Evolutionary conservation across 139 green algal genomes (phyloP).

Genomic region (Haematococcus sp.): DNA sequence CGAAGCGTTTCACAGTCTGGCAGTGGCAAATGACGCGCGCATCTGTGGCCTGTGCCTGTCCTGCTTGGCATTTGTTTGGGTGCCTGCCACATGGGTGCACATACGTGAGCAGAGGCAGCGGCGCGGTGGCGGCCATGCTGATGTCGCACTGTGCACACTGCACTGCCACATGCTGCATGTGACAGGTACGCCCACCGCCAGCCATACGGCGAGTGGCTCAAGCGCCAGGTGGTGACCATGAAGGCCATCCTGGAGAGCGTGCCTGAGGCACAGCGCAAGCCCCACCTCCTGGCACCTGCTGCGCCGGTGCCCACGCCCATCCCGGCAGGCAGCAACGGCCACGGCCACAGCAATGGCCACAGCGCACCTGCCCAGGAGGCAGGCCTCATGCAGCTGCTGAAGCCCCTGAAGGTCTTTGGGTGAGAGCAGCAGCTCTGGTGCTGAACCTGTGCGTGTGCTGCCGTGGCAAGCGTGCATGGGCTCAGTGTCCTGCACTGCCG

Average conservation of each 20-base stretch:
- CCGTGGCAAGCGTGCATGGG: too few species aligned
- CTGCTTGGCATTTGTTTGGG: too few species aligned
- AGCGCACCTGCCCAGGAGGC: conserved; percentile 12
- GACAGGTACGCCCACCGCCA: conserved; percentile 53
- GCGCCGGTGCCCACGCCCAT: conserved; percentile 2
- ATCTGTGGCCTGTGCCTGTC: too few species aligned
- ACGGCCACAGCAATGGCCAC: conserved; percentile 26
- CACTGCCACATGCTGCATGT: too few species aligned
- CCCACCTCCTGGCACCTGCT: conserved; percentile 1
- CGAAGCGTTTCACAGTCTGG: too few species aligned
- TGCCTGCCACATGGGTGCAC: too few species aligned
- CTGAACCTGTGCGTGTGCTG: neutral
- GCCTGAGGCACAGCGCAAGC: conserved; percentile 13
- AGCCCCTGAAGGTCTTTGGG: conserved; percentile 55
- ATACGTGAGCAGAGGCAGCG: too few species aligned
- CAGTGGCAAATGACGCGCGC: too few species aligned
- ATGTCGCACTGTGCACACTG: too few species aligned
- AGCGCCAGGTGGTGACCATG: conserved; percentile 67
- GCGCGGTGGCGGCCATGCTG: too few species aligned
- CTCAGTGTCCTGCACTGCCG: too few species aligned
- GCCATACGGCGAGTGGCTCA: conserved; percentile 88
- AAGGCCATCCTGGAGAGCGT: conserved; percentile 52
- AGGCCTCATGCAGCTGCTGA: conserved; percentile 31
- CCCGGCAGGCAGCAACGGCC: conserved; percentile 36
- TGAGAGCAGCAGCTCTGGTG: conserved; percentile 2